Percentiles rank a stretch among this genome's conserved stretches.
These are phyloP conservation scores for Combretum micranthum DNA, from an alignment of 345 rosid genomes.

Conservation along the genomic window DNA sequence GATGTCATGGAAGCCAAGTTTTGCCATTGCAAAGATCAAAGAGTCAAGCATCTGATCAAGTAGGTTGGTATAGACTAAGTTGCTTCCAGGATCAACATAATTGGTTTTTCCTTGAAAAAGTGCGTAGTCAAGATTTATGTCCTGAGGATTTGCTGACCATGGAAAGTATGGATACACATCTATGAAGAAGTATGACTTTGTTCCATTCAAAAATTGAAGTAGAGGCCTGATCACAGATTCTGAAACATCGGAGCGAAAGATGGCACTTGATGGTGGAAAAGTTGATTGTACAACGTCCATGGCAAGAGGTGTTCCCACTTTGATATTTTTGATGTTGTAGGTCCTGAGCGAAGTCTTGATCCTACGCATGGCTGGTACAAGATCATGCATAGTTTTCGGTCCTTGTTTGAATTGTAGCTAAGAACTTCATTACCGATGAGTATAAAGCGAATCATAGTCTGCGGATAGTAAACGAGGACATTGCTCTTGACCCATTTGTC, in stretches of 20 bases:
- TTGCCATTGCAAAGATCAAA: constrained; percentile 44
- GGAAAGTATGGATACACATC: constrained; percentile 81
- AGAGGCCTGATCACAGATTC: constrained; percentile 42
- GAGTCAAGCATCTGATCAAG: constrained; percentile 85
- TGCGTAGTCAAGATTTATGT: constrained; percentile 37
- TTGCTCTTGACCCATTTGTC: constrained; percentile 43
- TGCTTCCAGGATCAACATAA: constrained; percentile 48
- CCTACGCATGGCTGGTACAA: constrained; percentile 63
- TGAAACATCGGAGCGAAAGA: constrained; percentile 47
- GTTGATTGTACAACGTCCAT: constrained; percentile 52
- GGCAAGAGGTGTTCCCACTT: constrained; percentile 67
- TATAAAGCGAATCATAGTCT: constrained; percentile 42
- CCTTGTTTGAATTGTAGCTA: constrained; percentile 38
- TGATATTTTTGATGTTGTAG: constrained; percentile 40
- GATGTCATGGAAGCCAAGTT: constrained; percentile 46
- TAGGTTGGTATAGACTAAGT: constrained; percentile 51
- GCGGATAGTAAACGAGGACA: constrained; percentile 41
- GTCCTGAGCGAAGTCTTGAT: constrained; percentile 38
- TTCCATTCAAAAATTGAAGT: constrained; percentile 53
- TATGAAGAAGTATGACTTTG: constrained; percentile 60
- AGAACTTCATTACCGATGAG: constrained; percentile 74
- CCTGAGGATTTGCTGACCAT: constrained; percentile 43
- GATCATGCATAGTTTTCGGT: constrained; percentile 26
- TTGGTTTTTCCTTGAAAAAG: constrained; percentile 33
- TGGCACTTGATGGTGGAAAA: constrained; percentile 64